Evolutionary conservation across 116 monocot genomes (phyloP), one percentile per base, ranked within the genome.

Genomic region (Zostera marina): DNA sequence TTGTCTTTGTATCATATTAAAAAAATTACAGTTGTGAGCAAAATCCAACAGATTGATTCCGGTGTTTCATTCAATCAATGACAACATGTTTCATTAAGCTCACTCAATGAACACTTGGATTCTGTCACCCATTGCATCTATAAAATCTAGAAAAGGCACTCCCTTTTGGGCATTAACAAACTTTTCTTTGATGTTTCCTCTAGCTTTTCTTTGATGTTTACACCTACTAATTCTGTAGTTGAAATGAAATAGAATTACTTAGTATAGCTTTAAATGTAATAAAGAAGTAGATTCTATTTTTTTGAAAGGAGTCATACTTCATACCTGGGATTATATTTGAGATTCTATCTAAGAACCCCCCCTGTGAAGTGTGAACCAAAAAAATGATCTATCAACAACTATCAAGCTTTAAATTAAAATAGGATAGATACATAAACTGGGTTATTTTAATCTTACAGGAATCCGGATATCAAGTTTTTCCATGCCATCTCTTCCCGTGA

Each of bases 71-170:
- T 32, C 32, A 3, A 56, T 14, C 13, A 56, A 59, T 59, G 5
- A 17, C 12, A 55, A 11, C 24, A 25, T 2, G 32, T 22, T 42
- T 41, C 42, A 19, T 42, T 19, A 58, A 9, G 24, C 61, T 93
- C 72, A 93, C 60, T 84, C 93, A 14, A 93, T 42, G 52, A 79
- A 77, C 45, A 93, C 93, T 54, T 88, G 88, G 69, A 93, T 87
- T 74, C 79, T 76, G 66, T 93, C 93, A 61, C 93, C 93, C 74
- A 76, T 66, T 17, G 81, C 70, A 51, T 81, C 84, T 42, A 68
- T 75, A 57, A 93, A 79, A 72, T 93, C 93, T 20, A 88, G 47
- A 54, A 92, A 63, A 45, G 73, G 15, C 61, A 79, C 84, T 39
- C 84, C 93, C 52, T 66, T 77, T 52, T 74, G 66, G 24, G 65